Evolutionary conservation across 768 basidiomycete genomes (phyloP).

Genomic region (Russula griseocarnosa): DNA sequence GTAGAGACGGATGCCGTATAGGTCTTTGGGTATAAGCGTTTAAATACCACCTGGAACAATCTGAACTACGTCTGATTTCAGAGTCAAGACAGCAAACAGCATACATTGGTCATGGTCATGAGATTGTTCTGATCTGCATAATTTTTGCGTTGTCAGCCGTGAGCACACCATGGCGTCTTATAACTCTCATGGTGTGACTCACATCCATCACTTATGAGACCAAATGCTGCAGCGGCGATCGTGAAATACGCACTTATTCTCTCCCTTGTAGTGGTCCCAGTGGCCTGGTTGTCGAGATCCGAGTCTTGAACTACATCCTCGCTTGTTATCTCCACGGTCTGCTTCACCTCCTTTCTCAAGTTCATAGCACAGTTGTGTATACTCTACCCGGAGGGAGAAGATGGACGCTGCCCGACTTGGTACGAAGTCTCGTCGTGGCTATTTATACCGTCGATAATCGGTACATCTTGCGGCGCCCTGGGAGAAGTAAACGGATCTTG

Average conservation of each 20-base stretch:
- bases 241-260: constrained; percentile 57
- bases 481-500: constrained; percentile 4
- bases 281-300: constrained; percentile 6
- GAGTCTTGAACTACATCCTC: constrained; percentile 12
- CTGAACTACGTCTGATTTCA: constrained; percentile 19
- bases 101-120: constrained; percentile 65
- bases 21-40: constrained; percentile 54
- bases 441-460: constrained; percentile 11
- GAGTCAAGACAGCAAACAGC: constrained; percentile 12
- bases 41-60: constrained; percentile 54
- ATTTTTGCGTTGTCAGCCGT: constrained; percentile 9
- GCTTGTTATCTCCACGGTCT: neutral
- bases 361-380: constrained; percentile 4
- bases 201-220: constrained; percentile 63
- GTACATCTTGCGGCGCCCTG: neutral
- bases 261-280: constrained; percentile 36
- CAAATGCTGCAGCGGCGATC: constrained; percentile 60
- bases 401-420: neutral
- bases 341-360: constrained; percentile 4
- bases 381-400: constrained; percentile 7
- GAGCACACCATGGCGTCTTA: neutral
- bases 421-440: neutral
- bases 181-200: constrained; percentile 24
- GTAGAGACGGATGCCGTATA: constrained; percentile 64
- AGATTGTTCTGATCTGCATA: constrained; percentile 60